Evolutionary conservation across 2,329 filamentous ascomycete genomes (phyloP).

Genomic region (Tolypocladium ovalisporum): DNA sequence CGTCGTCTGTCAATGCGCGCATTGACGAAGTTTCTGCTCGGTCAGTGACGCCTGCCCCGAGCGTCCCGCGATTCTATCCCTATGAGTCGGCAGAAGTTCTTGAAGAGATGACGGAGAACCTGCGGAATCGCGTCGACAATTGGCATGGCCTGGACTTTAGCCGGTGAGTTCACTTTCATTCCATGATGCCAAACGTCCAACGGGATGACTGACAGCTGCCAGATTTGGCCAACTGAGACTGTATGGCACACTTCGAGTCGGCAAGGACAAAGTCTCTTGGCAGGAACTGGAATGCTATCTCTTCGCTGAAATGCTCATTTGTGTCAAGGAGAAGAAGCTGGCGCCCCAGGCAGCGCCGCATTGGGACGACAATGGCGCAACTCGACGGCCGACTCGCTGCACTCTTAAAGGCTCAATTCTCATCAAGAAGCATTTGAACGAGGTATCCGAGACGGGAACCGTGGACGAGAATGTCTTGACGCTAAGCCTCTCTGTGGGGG

Average conservation of each 20-base stretch:
- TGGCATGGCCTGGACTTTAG: constrained; percentile 95
- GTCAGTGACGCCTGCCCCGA: constrained; percentile 48
- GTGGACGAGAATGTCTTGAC: constrained; percentile 78
- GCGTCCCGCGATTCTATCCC: constrained; percentile 50
- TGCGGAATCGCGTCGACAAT: constrained; percentile 85
- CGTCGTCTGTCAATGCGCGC: constrained; percentile 26
- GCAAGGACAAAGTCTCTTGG: constrained; percentile 94
- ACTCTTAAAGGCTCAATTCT: constrained; percentile 95
- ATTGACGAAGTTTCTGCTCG: constrained; percentile 44
- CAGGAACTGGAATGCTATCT: constrained; percentile 96
- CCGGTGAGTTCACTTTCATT: constrained; percentile 36
- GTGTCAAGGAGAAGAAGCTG: constrained; percentile 91
- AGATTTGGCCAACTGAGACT: constrained; percentile 87
- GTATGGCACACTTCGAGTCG: constrained; percentile 82
- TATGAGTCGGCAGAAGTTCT: constrained; percentile 69
- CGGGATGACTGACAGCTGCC: constrained; percentile 6
- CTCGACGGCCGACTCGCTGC: constrained; percentile 61
- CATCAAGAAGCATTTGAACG: constrained; percentile 94
- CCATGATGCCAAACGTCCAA: neutral
- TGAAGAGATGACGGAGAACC: constrained; percentile 74
- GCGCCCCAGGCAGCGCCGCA: constrained; percentile 39
- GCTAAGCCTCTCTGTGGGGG: constrained; percentile 78
- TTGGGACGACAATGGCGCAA: constrained; percentile 51
- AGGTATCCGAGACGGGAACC: constrained; percentile 61
- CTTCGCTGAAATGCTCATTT: constrained; percentile 98